A percentile compares a stretch with the other conserved stretches of the same genome.
phyloP scores from a whole-genome alignment of 805 yeast species.

The Hermanozyma aechmeae region DNA sequence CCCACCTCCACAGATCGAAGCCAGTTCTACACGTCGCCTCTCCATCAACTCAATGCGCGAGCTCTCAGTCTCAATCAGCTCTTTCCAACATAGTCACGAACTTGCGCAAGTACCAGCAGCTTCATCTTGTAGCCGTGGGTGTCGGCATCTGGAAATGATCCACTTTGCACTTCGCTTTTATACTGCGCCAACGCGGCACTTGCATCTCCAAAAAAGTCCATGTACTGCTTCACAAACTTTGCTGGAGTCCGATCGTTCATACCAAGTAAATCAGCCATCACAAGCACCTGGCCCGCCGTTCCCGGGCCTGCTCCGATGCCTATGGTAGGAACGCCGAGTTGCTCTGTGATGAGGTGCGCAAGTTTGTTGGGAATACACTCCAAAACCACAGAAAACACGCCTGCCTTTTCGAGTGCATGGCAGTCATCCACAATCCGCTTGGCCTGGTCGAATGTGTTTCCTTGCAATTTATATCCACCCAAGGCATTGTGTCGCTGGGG shows the following conservation, averaged over 20 bases:
- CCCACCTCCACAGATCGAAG: not conserved
- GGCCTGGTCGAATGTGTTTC: constrained; percentile 48
- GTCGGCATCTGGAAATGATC: constrained; percentile 51
- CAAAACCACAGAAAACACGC: constrained; percentile 64
- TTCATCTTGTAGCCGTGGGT: constrained; percentile 63
- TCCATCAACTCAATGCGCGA: no score
- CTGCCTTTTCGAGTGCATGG: constrained; percentile 57
- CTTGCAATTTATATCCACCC: constrained; percentile 89
- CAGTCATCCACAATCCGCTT: constrained; percentile 57
- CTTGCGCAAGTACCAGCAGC: constrained; percentile 41
- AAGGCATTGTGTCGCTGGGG: constrained; percentile 76
- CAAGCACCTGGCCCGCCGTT: constrained; percentile 86
- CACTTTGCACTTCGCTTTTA: constrained; percentile 45
- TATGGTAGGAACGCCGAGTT: constrained; percentile 66
- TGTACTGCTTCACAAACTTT: constrained; percentile 71
- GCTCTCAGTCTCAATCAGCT: constrained; percentile 2
- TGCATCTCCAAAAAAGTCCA: constrained; percentile 39
- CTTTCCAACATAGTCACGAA: constrained; percentile 4
- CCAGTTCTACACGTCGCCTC: not conserved
- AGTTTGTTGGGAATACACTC: constrained; percentile 82
- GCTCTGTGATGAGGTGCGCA: constrained; percentile 53
- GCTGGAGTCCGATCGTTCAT: constrained; percentile 41
- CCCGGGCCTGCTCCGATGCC: constrained; percentile 92
- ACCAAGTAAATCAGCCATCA: constrained; percentile 77
- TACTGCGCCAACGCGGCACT: constrained; percentile 45